Evolutionary conservation across 306 rosid species (phyloP), one percentile per base, ranked within the genome.

Genomic region (Astragalus glycyphyllos): DNA sequence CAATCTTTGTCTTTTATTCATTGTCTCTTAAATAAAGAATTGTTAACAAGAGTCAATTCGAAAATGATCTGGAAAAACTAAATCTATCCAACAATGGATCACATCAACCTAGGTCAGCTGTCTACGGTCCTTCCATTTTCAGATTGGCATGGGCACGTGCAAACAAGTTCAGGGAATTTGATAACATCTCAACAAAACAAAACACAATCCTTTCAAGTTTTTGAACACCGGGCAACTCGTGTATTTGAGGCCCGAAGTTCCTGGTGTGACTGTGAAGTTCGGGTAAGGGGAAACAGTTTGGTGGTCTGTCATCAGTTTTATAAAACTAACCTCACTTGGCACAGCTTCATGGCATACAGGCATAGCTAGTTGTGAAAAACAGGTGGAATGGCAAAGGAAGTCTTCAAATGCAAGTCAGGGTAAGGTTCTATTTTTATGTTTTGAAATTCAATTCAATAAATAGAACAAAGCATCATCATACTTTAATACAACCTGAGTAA

Each of bases 281-380:
- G 29, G 46, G 7, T 8, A 67, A 7, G 41, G 41, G 41, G 8
- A 37, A 37, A 37, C 41, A 37, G 8, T 37, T 37, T 37, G 41
- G 41, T 37, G 41, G 41, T 3, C 1, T 3, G 41, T 37, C 8
- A 37, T 37, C 41, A 37, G 8, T 0, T 37, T 37, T 37, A 5
- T 37, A 37, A 5, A 37, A 5, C 41, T 40, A 8, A 7, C 45
- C 45, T 8, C 4, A 40, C 11, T 40, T 8, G 45, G 9, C 45
- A 40, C 11, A 40, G 45, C 10, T 40, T 40, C 45, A 40, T 7
- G 11, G 8, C 45, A 40, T 7, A 40, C 10, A 8, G 11, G 13
- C 47, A 57, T 55, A 17, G 38, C 26, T 71, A 6, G 23, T 71
- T 58, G 46, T 46, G 13, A 59, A 47, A 47, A 10, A 45, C 38